Evolutionary conservation across 257 asterid species (phyloP), one percentile per base, ranked within the genome.

Genomic region (Nicotiana paniculata): DNA sequence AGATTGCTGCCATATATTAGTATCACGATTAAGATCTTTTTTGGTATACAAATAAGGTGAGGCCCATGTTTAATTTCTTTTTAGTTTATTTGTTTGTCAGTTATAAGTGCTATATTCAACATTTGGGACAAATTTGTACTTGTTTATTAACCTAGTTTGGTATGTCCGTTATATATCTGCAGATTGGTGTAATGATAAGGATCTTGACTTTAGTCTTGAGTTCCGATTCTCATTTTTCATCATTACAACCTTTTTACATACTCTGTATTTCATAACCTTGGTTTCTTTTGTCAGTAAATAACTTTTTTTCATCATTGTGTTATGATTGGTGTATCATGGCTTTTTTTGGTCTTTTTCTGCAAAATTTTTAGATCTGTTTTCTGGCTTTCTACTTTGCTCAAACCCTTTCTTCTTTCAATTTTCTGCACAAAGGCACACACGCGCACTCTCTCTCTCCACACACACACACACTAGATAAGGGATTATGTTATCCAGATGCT

Each of bases 101-200:
- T 57, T 51, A 13, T 51, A 13, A 51, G 7, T 17, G 9, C 48
- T 43, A 43, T 57, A 32, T 66, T 18, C 17, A 69, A 69, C 32
- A 43, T 43, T 74, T 48, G 13, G 43, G 16, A 51, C 16, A 48
- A 24, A 26, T 74, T 43, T 74, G 79, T 74, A 48, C 13, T 72
- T 72, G 39, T 48, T 72, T 46, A 2, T 39, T 24, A 24, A 72
- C 61, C 39, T 46, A 46, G 12, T 70, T 32, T 72, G 32, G 39
- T 21, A 35, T 46, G 59, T 2, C 59, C 5, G 48, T 46, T 74
- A 46, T 26, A 48, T 74, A 46, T 26, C 35, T 3, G 39, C 21
- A 15, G 62, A 74, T 74, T 74, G 79, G 62, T 74, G 79, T 74
- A 74, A 74, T 74, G 26, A 74, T 74, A 74, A 74, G 62, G 26